Base-by-base conservation (phyloP, 2,329 filamentous ascomycete species). In the Shiraia sp. region DNA sequence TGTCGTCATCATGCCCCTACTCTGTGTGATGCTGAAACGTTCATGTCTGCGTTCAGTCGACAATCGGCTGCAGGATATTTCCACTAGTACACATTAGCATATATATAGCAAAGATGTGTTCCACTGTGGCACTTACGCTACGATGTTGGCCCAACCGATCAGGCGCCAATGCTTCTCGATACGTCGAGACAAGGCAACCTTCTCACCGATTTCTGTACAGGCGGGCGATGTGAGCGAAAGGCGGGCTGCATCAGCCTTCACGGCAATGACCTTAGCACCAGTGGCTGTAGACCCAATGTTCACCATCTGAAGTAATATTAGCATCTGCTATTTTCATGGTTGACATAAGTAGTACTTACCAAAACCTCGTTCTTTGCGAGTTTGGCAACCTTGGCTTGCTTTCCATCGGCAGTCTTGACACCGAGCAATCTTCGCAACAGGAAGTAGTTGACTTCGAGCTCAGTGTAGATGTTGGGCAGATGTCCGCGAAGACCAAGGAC, bases 381-480 rank as follows among this genome's bases (percentile, higher is more conserved):
- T 79, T 99, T 99, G 62, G 91, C 90, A 57, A 99, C 93, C 86
- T 99, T 99, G 66, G 92, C 92, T 76, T 97, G 93, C 80, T 99
- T 99, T 70, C 93, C 93, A 60, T 99, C 93, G 51, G 92, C 90
- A 32, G 93, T 96, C 77, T 95, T 91, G 64, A 99, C 93, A 83
- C 93, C 93, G 42, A 99, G 83, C 50, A 99, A 80, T 62, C 93
- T 83, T 63, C 92, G 88, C 51, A 99, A 86, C 49, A 99, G 81
- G 81, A 97, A 99, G 80, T 97, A 99, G 82, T 97, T 97, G 53
- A 69, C 91, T 76, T 99, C 93, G 49, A 99, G 87, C 75, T 99
- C 93, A 59, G 87, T 93, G 79, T 97, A 99, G 72, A 99, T 97
- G 68, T 93, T 90, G 35, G 93, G 93, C 16, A 99, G 84, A 61